Evolutionary conservation across 2,329 filamentous ascomycete species (phyloP).

Genomic region (Phyllosticta citriasiana): DNA sequence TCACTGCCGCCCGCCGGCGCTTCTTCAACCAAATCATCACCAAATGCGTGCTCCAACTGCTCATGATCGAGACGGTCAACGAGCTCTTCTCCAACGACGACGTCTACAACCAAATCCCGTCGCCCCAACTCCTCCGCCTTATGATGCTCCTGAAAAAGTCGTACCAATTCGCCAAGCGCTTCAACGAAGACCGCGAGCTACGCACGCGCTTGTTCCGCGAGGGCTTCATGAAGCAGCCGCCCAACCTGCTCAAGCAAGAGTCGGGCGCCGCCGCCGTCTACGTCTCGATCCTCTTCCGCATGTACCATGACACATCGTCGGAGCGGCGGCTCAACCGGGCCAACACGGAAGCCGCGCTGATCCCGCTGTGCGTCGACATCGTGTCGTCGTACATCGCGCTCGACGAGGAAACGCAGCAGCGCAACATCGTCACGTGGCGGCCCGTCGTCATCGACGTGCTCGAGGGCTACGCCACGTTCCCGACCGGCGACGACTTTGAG

Average conservation of each 20-base stretch:
- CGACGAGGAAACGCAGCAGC: conserved; percentile 92
- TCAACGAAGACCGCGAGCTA: conserved; percentile 95
- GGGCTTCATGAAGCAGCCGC: conserved; percentile 99
- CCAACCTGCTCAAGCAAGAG: conserved; percentile 95
- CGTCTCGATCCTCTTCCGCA: conserved; percentile 87
- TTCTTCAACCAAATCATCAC: conserved; percentile 99
- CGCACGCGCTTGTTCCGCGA: conserved; percentile 87
- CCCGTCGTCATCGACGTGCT: conserved; percentile 95
- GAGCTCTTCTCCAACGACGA: conserved; percentile 96
- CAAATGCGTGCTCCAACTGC: conserved; percentile 88
- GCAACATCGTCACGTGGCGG: conserved; percentile 94
- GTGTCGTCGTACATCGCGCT: conserved; percentile 74
- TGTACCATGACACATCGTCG: conserved; percentile 85
- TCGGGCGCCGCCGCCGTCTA: conserved; percentile 88
- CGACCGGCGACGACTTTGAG: conserved; percentile 66
- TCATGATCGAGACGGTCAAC: conserved; percentile 99
- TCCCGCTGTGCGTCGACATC: conserved; percentile 92
- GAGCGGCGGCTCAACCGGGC: conserved; percentile 69
- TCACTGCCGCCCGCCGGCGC: conserved; percentile 82
- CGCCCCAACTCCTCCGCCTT: conserved; percentile 73
- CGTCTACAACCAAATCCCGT: conserved; percentile 89
- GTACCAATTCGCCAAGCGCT: conserved; percentile 91
- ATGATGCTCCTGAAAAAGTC: conserved; percentile 94
- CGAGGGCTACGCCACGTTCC: conserved; percentile 83
- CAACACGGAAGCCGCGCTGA: conserved; percentile 82